Percentiles rank a stretch among this genome's conserved stretches.
phyloP scores from a whole-genome alignment of 1,284 basidiomycete genomes.

The Pseudozyma sp. region DNA sequence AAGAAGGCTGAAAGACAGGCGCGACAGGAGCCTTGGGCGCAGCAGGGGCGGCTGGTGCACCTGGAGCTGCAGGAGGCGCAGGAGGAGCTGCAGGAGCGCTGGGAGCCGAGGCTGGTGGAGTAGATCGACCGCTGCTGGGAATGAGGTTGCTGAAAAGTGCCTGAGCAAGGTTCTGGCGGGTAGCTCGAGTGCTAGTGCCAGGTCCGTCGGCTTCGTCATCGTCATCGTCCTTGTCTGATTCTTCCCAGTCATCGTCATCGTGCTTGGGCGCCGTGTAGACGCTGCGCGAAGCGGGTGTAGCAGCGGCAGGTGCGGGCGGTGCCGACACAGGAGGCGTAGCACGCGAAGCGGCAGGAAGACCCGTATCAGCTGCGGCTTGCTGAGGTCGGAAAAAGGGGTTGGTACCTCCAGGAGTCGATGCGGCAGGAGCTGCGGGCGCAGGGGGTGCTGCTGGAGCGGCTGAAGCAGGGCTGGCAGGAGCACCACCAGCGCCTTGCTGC shows the following conservation, averaged over 20 bases:
- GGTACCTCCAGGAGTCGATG: slow-evolving; percentile 36
- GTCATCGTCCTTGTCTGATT: slow-evolving; percentile 63
- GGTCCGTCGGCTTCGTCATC: slow-evolving; percentile 65
- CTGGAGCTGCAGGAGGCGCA: slow-evolving; percentile 60
- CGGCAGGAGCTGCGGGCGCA: slow-evolving; percentile 14
- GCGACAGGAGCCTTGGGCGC: slow-evolving; percentile 65
- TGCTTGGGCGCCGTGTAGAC: slow-evolving; percentile 58
- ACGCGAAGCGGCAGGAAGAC: slow-evolving; percentile 45
- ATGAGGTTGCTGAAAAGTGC: slow-evolving; percentile 66
- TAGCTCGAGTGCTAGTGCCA: slow-evolving; percentile 62
- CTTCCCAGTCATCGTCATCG: slow-evolving; percentile 67
- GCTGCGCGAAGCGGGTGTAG: slow-evolving; percentile 32
- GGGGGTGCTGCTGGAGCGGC: slow-evolving; percentile 10
- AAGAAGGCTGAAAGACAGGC: slow-evolving; percentile 58
- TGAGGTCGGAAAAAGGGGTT: slow-evolving; percentile 64
- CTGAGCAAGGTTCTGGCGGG: slow-evolving; percentile 66
- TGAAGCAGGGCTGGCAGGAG: slow-evolving; percentile 24
- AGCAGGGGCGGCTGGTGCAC: slow-evolving; percentile 63
- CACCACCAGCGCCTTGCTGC: slow-evolving; percentile 45
- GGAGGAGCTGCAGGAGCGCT: slow-evolving; percentile 44
- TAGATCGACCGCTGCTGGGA: slow-evolving; percentile 54
- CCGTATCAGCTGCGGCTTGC: slow-evolving; percentile 27
- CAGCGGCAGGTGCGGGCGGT: slow-evolving; percentile 36
- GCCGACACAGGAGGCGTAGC: slow-evolving; percentile 49
- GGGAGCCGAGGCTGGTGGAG: slow-evolving; percentile 47